Evolutionary conservation across 176 grass and related monocot genomes (phyloP), one percentile per base, ranked within the genome.

Genomic region (Eragrostis nindensis): DNA sequence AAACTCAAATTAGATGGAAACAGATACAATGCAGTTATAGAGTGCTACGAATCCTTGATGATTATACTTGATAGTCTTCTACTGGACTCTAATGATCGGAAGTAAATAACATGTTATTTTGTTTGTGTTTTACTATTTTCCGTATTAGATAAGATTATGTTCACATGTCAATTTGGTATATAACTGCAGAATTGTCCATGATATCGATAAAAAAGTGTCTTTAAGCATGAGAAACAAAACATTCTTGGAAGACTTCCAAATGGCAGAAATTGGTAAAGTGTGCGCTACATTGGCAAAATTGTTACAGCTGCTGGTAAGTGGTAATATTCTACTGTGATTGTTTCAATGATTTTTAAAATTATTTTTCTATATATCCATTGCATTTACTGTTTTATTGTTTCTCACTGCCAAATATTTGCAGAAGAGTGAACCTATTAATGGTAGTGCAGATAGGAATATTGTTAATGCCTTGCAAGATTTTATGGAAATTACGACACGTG

Each of bases 381-480:
- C 48, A 59, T 79, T 59, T 68, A 68, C 55, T 80, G 11, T 44
- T 79, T 71, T 68, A 7, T 84, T 69, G 80, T 42, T 79, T 21
- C 46, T 54, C 56, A 30, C 68, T 64, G 60, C 62, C 70, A 70
- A 56, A 60, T 81, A 77, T 86, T 75, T 80, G 50, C 83, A 94
- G 92, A 88, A 77, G 80, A 56, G 39, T 71, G 82, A 78, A 62
- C 41, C 73, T 80, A 84, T 43, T 43, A 76, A 81, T 76, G 75
- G 40, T 80, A 47, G 7, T 79, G 80, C 38, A 30, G 79, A 56
- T 43, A 76, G 82, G 65, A 87, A 88, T 56, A 84, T 94, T 38
- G 62, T 88, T 79, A 94, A 86, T 74, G 86, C 89, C 11, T 66
- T 91, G 57, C 92, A 94, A 83, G 92, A 94, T 78, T 86, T 94